Percentiles rank a stretch among this genome's conserved stretches.
Evolutionary conservation across 345 rosid genomes (phyloP).

Genomic region (Cardamine occulta): DNA sequence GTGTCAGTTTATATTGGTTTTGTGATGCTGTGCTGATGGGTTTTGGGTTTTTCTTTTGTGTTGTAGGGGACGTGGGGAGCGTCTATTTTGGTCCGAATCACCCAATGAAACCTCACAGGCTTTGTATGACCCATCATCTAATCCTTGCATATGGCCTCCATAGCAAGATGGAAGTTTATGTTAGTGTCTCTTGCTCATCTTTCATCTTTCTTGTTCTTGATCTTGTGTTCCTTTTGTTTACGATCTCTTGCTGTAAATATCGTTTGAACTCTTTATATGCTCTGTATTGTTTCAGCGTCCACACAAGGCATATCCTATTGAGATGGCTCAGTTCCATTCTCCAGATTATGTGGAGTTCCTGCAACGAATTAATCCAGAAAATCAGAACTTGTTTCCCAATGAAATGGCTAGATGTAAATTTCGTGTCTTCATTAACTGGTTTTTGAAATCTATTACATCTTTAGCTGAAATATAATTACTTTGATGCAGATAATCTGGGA

Average conservation of each 20-base stretch:
- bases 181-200: slow-evolving; percentile 46
- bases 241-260: not conserved
- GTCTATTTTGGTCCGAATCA: slow-evolving; percentile 97
- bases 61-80: slow-evolving; percentile 88
- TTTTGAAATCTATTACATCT: not conserved
- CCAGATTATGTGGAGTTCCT: slow-evolving; percentile 91
- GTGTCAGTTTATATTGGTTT: not conserved
- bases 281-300: slow-evolving; percentile 71
- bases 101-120: slow-evolving; percentile 98
- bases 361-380: slow-evolving; percentile 80
- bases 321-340: slow-evolving; percentile 97
- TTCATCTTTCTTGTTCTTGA: not conserved
- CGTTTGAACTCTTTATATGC: slow-evolving; percentile 1
- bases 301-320: slow-evolving; percentile 95
- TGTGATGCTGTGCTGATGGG: slow-evolving; percentile 1
- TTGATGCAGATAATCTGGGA: slow-evolving; percentile 78
- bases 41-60: slow-evolving; percentile 2
- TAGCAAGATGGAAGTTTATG: slow-evolving; percentile 94
- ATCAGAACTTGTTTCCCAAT: slow-evolving; percentile 61
- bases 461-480: not conserved
- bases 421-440: not conserved
- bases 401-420: slow-evolving; percentile 74
- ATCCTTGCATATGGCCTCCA: slow-evolving; percentile 94
- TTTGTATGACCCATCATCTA: slow-evolving; percentile 98
- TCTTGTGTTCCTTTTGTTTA: not conserved